Base-by-base conservation (phyloP, 495 filamentous ascomycete species). In the Penicillium ochrochloron region DNA sequence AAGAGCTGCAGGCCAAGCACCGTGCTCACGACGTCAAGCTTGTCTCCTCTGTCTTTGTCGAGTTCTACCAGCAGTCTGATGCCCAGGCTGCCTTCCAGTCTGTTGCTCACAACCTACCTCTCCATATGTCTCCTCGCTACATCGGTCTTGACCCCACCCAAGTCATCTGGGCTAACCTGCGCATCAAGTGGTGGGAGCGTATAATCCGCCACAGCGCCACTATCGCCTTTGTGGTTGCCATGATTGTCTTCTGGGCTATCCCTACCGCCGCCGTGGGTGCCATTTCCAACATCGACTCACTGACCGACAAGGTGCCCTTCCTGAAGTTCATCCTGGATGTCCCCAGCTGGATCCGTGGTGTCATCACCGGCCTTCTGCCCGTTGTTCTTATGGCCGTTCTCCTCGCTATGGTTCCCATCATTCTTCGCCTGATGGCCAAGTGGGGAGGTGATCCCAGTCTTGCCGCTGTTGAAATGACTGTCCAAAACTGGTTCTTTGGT, bases 201-300 rank as follows among this genome's bases (percentile, higher is more conserved):
- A 78, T 96, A 33, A 69, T 96, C 51, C 91, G 93, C 52, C 82
- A 88, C 74, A 83, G 89, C 58, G 84, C 80, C 15, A 90, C 92
- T 12, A 77, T 89, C 50, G 86, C 81, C 53, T 90, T 94, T 73
- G 88, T 97, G 58, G 72, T 78, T 29, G 91, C 84, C 23, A 76
- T 97, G 77, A 92, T 98, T 71, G 84, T 99, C 70, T 97, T 99
- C 84, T 98, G 93, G 93, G 75, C 79, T 21, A 92, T 99, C 62
- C 95, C 95, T 4, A 92, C 96, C 37, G 91, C 89, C 23, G 82
- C 92, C 60, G 93, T 97, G 59, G 94, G 92, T 81, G 64, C 84
- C 19, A 90, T 99, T 70, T 96, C 94, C 61, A 96, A 99, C 75
- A 87, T 98, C 74, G 82, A 84, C 70, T 84, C 80, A 57, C 78